A percentile compares a stretch with the other conserved stretches of the same genome.
Conservation (phyloP, 345 rosid genomes). For the Populus nigra region DNA sequence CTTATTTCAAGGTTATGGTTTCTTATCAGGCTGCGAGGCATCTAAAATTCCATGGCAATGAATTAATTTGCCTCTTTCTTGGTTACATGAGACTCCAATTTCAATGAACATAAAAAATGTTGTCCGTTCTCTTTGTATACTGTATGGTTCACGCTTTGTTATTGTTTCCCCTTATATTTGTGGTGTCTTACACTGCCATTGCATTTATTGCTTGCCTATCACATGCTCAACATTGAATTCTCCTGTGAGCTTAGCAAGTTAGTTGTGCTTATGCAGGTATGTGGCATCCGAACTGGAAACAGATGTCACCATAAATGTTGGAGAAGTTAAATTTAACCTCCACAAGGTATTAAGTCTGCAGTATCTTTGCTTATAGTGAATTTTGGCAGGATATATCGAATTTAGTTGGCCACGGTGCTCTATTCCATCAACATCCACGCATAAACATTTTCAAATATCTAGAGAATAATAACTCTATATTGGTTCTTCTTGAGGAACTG, state of each 20-base stretch:
- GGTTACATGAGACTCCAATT: neutral
- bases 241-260: constrained; percentile 14
- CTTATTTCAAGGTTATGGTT: neutral
- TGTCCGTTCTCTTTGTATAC: neutral
- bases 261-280: constrained; percentile 45
- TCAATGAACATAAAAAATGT: neutral
- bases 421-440: neutral
- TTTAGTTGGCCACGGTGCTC: neutral
- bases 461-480: neutral
- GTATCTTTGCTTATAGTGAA: neutral
- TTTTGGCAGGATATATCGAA: neutral
- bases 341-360: constrained; percentile 57
- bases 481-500: neutral
- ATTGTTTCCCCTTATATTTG: neutral
- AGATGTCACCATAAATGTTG: constrained; percentile 65
- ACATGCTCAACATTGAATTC: neutral
- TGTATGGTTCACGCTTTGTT: neutral
- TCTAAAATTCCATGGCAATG: neutral
- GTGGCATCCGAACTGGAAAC: constrained; percentile 70
- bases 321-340: constrained; percentile 74
- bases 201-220: constrained; percentile 15
- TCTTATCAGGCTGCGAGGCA: neutral
- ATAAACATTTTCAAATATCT: neutral
- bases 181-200: neutral
- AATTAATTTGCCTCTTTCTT: neutral